Evolutionary conservation across 148 eudicot species (phyloP).

Genomic region (Chenopodium quinoa): DNA sequence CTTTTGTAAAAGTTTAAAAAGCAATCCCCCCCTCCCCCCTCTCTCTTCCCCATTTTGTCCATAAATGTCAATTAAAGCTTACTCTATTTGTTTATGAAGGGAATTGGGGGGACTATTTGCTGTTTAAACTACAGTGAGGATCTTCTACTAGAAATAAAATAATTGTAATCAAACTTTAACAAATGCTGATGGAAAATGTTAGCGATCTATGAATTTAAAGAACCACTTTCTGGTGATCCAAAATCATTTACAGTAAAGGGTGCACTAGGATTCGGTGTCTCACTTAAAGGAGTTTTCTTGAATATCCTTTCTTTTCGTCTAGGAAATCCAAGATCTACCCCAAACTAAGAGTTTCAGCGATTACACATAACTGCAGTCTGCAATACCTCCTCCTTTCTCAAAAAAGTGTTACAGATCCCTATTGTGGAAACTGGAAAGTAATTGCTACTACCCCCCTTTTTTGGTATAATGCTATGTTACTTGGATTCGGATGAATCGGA

Average conservation of each 20-base stretch:
- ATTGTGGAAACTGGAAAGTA: too few species aligned
- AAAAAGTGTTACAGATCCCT: too few species aligned
- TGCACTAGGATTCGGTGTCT: neutral
- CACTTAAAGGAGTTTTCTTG: neutral
- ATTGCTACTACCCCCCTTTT: too few species aligned
- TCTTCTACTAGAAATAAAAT: neutral
- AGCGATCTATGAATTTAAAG: too few species aligned
- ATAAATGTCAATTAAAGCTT: neutral
- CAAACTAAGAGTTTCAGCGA: too few species aligned
- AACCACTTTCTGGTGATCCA: neutral
- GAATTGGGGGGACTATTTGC: neutral
- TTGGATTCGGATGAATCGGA: too few species aligned
- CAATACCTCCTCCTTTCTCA: too few species aligned
- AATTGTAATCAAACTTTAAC: neutral
- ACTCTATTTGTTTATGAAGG: neutral
- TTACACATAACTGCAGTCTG: neutral
- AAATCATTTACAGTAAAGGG: neutral
- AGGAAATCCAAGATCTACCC: too few species aligned
- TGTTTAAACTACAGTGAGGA: neutral
- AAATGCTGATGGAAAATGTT: too few species aligned
- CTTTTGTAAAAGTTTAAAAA: too few species aligned
- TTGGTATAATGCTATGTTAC: too few species aligned
- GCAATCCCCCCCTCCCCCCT: neutral
- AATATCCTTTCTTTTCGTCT: neutral
- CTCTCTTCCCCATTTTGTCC: neutral